Base-by-base conservation (phyloP, 176 grass and related monocot species). In the Aegilops longissima region DNA sequence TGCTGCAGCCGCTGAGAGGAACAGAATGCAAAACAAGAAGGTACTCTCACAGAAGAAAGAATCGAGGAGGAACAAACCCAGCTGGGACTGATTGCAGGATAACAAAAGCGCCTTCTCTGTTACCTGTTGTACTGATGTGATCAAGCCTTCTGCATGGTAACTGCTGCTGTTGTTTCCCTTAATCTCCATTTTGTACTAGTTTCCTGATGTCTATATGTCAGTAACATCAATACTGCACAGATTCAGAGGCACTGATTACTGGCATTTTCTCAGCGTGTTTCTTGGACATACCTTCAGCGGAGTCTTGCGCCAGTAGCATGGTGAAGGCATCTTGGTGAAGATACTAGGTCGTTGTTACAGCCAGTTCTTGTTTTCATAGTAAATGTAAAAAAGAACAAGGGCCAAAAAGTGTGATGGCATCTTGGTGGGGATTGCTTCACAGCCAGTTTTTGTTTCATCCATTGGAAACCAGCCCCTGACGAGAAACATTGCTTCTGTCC, bases 1-100 rank as follows among this genome's bases (percentile, higher is more conserved):
- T 77, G 92, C 94, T 83, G 90, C 97, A 35, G 89, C 80, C 5
- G 90, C 90, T 66, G 97, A 96, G 76, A 93, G 91, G 84, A 99
- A 93, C 88, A 96, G 97, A 75, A 86, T 96, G 78, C 94, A 94
- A 85, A 94, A 34, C 14, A 99, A 99, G 75, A 99, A 99, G 83
- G 88, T 88, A 12, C 12, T 89, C 62, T 99, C 97, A 49, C 89
- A 96, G 54, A 99, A 96, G 87, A 99, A 99, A 71, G 89, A 89
- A 79, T 88, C 93, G 80, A 93, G 97, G 38, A 87, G 94, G 45
- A 94, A 78, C 36, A 83, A 81, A 76, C 88, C 78, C 54, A 94
- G 85, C 85, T 96, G 93, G 93, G 94, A 99, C 74, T 96, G 81
- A 99, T 42, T 70, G 63, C 31, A 78, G 25, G 54, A 9, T 71